Evolutionary conservation across 148 eudicot genomes (phyloP), one percentile per base, ranked within the genome.

Genomic region (Persicaria tinctoria): DNA sequence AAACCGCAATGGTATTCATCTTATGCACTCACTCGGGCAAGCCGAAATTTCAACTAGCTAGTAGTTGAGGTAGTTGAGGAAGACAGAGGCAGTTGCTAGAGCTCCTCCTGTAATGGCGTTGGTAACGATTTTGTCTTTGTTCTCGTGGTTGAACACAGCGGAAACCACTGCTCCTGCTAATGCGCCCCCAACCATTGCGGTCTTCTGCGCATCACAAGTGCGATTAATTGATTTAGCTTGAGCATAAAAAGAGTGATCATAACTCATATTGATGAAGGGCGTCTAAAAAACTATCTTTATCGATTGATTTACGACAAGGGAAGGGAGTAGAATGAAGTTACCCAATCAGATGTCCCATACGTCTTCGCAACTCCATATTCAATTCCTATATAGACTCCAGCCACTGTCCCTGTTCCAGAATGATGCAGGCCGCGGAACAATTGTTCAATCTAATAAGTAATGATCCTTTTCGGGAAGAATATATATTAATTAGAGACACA

Each of bases 101-200:
- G 50, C 73, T 16, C 50, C 73, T 70, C 73, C 73, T 46, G 73
- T 46, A 18, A 69, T 69, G 23, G 73, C 73, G 13, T 69, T 69
- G 18, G 27, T 45, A 13, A 69, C 49, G 4, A 69, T 69, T 69
- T 16, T 46, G 51, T 69, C 73, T 41, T 69, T 69, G 68, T n/a
- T 69, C 4, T 47, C 32, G 32, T 27, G 17, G 13, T 69, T 47
- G 9, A 49, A 14, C 20, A 69, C 73, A 12, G 73, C 73, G 6
- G 73, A 45, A 27, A 45, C 51, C 50, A 69, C 51, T 4, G 20
- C 73, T 69, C 73, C 73, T 13, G 73, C 51, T 46, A 69, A 45
- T 0, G 73, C 50, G 9, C 73, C 73, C 51, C 23, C 51, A 41
- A 69, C 17, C 70, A 64, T 64, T 9, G 70, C 44, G 46, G 23